Evolutionary conservation across 2,329 filamentous ascomycete species (phyloP).

Genomic region (Lanzia echinophila): DNA sequence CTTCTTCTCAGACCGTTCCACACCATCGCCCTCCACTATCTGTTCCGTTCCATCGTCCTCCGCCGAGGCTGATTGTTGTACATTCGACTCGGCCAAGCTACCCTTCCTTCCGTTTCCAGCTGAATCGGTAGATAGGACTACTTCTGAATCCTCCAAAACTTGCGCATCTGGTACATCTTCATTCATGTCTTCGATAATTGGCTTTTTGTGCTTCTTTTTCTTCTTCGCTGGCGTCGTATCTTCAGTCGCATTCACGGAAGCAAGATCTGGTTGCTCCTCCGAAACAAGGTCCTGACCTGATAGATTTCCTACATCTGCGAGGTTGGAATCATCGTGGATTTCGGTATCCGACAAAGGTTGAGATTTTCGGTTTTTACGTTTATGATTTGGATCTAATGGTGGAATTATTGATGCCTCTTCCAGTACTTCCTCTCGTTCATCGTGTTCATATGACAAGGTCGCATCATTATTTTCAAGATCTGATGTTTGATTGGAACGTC

Average conservation of each 20-base stretch:
- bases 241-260: background rate
- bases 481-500: no score
- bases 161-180: background rate
- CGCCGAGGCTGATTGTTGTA: background rate
- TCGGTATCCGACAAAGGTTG: background rate
- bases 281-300: background rate
- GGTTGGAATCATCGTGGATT: background rate
- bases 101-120: background rate
- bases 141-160: background rate
- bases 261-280: background rate
- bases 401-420: background rate
- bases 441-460: background rate
- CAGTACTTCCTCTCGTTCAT: background rate
- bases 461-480: no score
- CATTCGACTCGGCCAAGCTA: background rate
- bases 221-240: background rate
- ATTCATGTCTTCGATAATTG: background rate
- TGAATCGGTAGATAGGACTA: background rate
- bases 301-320: background rate
- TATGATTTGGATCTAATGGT: background rate
- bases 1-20: background rate
- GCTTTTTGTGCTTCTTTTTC: background rate
- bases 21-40: background rate
- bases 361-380: constrained; percentile 1
- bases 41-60: background rate